Conservation (phyloP, 768 basidiomycete species). For the Leccinum truebloodii region DNA sequence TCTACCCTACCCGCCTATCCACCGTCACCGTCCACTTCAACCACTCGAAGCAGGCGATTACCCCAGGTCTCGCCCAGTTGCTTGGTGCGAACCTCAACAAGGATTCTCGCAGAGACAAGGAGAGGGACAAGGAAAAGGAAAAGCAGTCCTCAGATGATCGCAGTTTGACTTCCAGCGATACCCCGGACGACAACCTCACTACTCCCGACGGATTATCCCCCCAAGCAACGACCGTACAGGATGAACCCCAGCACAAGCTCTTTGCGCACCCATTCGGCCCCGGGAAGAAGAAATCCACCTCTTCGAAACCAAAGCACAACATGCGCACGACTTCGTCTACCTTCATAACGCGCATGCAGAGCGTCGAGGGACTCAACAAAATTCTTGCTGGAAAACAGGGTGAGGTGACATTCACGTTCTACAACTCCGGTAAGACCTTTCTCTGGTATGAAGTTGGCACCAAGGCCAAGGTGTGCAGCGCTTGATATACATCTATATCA, state of each 20-base stretch:
- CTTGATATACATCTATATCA: neutral
- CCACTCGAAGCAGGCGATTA: conserved; percentile 48
- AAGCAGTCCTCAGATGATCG: conserved; percentile 50
- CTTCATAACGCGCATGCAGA: conserved; percentile 87
- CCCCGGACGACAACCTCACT: conserved; percentile 57
- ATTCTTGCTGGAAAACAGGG: conserved; percentile 75
- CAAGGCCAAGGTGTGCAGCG: conserved; percentile 68
- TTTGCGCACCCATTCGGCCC: conserved; percentile 54
- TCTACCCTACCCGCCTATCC: conserved; percentile 64
- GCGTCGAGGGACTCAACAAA: conserved; percentile 72
- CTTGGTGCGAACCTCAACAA: conserved; percentile 60
- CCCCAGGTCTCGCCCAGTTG: conserved; percentile 66
- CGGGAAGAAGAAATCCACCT: conserved; percentile 61
- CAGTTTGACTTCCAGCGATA: conserved; percentile 83
- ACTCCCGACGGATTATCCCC: conserved; percentile 40
- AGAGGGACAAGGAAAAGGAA: conserved; percentile 41
- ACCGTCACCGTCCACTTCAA: conserved; percentile 65
- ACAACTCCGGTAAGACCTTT: conserved; percentile 82
- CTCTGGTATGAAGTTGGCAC: conserved; percentile 87
- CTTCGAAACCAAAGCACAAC: conserved; percentile 83
- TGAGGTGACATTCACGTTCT: conserved; percentile 85
- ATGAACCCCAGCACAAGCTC: conserved; percentile 50
- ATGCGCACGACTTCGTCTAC: conserved; percentile 89
- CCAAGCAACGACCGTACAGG: conserved; percentile 38
- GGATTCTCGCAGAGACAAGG: conserved; percentile 52